phyloP scores from a whole-genome alignment of 2,329 filamentous ascomycete species.

The Dothideomycetidae sp. region DNA sequence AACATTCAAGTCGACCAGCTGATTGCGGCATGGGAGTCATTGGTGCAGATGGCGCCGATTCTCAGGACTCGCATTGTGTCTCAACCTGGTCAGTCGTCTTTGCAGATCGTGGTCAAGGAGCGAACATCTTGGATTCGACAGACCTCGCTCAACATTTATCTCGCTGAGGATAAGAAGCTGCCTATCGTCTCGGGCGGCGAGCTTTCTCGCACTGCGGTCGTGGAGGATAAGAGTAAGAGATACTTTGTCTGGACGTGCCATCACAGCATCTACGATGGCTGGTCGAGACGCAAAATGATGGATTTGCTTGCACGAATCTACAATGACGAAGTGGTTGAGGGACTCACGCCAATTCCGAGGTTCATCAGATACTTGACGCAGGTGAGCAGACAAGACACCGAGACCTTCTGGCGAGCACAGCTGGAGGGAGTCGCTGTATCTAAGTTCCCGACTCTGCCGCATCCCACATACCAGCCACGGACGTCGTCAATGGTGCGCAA shows the following conservation, averaged over 20 bases:
- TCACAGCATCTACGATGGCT: conserved; percentile 5
- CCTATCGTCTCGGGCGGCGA: background rate
- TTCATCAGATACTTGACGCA: background rate
- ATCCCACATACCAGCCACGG: background rate
- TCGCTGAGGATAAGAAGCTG: background rate
- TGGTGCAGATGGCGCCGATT: background rate
- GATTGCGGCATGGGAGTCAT: background rate
- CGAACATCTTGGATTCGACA: background rate
- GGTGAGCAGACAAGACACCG: background rate
- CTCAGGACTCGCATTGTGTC: conserved; percentile 2
- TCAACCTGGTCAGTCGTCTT: background rate
- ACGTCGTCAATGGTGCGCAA: background rate
- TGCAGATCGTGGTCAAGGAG: background rate
- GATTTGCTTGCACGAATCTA: background rate
- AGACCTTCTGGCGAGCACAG: background rate
- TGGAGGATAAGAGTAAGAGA: background rate
- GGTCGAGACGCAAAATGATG: background rate
- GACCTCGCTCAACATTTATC: background rate
- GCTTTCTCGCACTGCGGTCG: background rate
- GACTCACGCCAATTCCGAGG: background rate
- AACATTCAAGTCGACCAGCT: background rate
- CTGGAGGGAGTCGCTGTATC: background rate
- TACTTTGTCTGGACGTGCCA: background rate
- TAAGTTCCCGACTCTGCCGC: background rate
- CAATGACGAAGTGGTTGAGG: background rate